Evolutionary conservation across 2,329 filamentous ascomycete species (phyloP).

Genomic region (Botrytis cinerea): DNA sequence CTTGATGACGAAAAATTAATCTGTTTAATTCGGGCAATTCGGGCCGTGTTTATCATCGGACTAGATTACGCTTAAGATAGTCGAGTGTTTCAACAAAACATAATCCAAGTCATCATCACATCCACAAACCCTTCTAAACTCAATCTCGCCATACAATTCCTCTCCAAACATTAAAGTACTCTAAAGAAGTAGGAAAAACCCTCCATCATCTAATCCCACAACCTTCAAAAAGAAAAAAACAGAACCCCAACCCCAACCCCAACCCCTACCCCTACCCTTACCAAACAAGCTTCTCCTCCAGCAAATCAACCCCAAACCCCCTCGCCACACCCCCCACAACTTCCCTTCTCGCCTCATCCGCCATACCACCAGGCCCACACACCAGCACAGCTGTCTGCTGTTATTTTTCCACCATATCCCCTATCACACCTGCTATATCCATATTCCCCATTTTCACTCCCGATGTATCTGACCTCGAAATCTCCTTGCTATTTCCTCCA

Average conservation of each 20-base stretch:
- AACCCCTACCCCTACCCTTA: background rate
- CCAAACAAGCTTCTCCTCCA: slow-evolving; percentile 2
- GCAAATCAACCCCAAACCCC: background rate
- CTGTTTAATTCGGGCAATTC: background rate
- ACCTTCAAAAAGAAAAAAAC: background rate
- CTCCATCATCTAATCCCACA: background rate
- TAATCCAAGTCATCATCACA: background rate
- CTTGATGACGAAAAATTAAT: background rate
- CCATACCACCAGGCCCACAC: background rate
- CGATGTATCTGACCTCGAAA: accelerated
- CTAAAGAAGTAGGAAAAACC: background rate
- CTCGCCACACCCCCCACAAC: background rate
- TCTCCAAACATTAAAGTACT: background rate
- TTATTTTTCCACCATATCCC: too few species aligned
- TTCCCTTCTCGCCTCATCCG: background rate
- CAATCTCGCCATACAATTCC: background rate
- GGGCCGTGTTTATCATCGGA: background rate
- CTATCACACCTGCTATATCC: too few species aligned
- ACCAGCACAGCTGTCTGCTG: too few species aligned
- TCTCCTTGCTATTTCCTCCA: too few species aligned
- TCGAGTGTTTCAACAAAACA: background rate
- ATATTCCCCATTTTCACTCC: too few species aligned
- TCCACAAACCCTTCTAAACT: background rate
- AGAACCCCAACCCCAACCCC: background rate
- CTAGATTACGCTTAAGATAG: background rate